These are phyloP conservation scores for Phytophthora pluvialis DNA, from an alignment of 352 stramenopile genomes.

Conservation along the genomic window DNA sequence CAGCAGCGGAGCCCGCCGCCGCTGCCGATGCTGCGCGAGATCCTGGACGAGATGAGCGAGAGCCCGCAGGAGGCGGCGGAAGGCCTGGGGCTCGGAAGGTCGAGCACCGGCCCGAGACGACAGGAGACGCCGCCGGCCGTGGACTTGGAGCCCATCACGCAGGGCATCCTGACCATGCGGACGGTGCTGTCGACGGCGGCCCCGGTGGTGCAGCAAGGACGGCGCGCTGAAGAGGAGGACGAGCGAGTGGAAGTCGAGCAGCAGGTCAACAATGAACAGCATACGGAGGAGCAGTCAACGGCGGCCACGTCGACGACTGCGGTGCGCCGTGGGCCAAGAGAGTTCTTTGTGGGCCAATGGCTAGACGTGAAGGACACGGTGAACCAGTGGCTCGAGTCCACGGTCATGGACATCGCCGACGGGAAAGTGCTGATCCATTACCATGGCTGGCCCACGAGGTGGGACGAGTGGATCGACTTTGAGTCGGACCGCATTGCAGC, in stretches of 20 bases:
- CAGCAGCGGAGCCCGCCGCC: conserved; percentile 5
- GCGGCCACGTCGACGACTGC: not conserved
- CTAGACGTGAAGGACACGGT: conserved; percentile 98
- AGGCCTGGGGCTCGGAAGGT: conserved; percentile 33
- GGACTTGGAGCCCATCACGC: conserved; percentile 63
- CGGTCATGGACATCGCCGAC: conserved; percentile 89
- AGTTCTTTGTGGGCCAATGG: conserved; percentile 95
- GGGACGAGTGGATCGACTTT: conserved; percentile 98
- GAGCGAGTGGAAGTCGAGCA: conserved; percentile 2
- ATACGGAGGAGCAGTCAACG: conserved; percentile 3
- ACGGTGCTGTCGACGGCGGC: conserved; percentile 59
- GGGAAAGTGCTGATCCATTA: conserved; percentile 96
- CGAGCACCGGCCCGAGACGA: not conserved
- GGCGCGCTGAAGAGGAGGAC: conserved; percentile 1
- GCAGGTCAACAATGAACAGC: not conserved
- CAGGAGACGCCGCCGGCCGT: not conserved
- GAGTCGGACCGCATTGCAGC: conserved; percentile 94
- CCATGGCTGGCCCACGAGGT: conserved; percentile 96
- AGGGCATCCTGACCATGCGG: conserved; percentile 60
- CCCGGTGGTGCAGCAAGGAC: conserved; percentile 1
- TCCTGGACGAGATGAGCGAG: conserved; percentile 45
- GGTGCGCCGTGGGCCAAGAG: conserved; percentile 44
- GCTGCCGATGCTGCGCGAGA: conserved; percentile 47
- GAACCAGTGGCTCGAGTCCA: conserved; percentile 98
- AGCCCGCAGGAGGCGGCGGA: conserved; percentile 37